phyloP scores from a whole-genome alignment of 2,329 filamentous ascomycete genomes.

The Penicillium sp. region DNA sequence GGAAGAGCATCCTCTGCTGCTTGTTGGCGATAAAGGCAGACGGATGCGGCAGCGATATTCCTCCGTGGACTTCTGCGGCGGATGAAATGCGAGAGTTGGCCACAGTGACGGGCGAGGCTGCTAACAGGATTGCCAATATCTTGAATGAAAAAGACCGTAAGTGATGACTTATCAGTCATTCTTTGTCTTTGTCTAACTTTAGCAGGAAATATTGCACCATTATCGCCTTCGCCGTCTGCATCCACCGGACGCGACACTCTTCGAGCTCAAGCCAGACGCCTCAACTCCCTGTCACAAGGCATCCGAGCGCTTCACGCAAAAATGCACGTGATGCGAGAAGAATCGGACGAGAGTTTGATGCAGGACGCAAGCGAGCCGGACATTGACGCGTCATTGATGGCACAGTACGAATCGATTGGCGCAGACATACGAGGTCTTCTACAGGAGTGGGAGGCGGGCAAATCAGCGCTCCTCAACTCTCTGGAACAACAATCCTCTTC shows the following conservation, averaged over 20 bases:
- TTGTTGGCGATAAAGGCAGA: constrained; percentile 80
- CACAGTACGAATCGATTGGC: constrained; percentile 93
- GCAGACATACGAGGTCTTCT: constrained; percentile 76
- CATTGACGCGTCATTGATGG: constrained; percentile 72
- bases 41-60: constrained; percentile 70
- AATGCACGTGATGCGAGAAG: constrained; percentile 84
- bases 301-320: constrained; percentile 93
- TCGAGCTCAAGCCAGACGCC: constrained; percentile 80
- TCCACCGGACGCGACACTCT: constrained; percentile 71
- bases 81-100: constrained; percentile 69
- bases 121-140: constrained; percentile 63
- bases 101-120: constrained; percentile 57
- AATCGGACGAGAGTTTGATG: constrained; percentile 76
- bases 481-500: constrained; percentile 68
- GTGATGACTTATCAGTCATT: constrained; percentile 24
- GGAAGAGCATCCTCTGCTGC: constrained; percentile 85
- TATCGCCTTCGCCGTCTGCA: constrained; percentile 58
- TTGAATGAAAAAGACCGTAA: constrained; percentile 76
- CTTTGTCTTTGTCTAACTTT: not conserved
- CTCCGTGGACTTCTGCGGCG: constrained; percentile 72
- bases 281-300: constrained; percentile 82
- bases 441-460: constrained; percentile 83
- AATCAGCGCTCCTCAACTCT: constrained; percentile 73
- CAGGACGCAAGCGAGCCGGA: constrained; percentile 65
- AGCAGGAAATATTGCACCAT: constrained; percentile 42